phyloP scores from a whole-genome alignment of 768 basidiomycete genomes.

The Lenzites betulinus region DNA sequence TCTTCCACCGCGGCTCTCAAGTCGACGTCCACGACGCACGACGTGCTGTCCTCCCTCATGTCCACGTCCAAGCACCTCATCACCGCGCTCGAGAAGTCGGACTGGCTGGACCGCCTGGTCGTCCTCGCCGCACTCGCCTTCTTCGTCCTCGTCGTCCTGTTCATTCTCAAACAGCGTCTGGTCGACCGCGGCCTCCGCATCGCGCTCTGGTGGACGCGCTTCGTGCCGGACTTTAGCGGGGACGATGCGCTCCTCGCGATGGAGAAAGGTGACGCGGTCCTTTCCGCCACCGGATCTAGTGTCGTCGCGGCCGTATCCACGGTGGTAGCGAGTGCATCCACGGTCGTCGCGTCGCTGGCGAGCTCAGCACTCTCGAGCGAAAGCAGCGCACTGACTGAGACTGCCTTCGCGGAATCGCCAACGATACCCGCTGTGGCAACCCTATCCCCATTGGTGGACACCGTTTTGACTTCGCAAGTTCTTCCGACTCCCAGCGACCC shows the following conservation, averaged over 20 bases:
- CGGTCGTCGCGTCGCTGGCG: conserved; percentile 2
- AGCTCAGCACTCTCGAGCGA: not conserved
- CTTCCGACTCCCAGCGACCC: not conserved
- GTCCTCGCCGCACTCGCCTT: conserved; percentile 79
- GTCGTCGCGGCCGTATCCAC: conserved; percentile 5
- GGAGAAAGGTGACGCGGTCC: conserved; percentile 36
- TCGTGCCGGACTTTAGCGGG: conserved; percentile 55
- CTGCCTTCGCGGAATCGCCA: not conserved
- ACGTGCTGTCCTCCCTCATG: conserved; percentile 70
- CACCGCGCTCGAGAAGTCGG: conserved; percentile 84
- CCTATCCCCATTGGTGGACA: not conserved
- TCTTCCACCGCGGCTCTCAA: conserved; percentile 76
- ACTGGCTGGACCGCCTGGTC: conserved; percentile 89
- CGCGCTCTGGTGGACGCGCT: conserved; percentile 87
- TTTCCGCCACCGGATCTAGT: not conserved
- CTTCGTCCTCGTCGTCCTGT: conserved; percentile 82
- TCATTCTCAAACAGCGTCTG: conserved; percentile 86
- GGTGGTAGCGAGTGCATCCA: conserved; percentile 4
- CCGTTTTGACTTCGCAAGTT: too few relatives aligned
- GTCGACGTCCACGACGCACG: conserved; percentile 75
- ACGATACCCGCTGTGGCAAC: not conserved
- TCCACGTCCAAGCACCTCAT: conserved; percentile 82
- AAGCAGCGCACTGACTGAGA: not conserved
- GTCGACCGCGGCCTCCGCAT: conserved; percentile 77
- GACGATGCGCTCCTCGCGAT: conserved; percentile 37